Evolutionary conservation across 257 asterid species (phyloP), one percentile per base, ranked within the genome.

Genomic region (Solanum pinnatisectum): DNA sequence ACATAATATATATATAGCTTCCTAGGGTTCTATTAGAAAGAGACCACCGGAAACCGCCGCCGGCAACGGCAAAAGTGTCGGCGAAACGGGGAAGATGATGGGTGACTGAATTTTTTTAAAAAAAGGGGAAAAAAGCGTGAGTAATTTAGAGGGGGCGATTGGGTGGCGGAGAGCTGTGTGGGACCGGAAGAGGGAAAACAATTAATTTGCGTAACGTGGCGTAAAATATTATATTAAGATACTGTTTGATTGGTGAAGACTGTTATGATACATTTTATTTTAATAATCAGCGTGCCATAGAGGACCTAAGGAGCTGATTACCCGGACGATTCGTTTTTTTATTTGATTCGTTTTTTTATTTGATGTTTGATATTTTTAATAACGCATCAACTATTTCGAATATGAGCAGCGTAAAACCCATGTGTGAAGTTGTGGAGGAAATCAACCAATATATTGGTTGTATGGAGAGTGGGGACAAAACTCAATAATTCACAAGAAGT

Each of bases 201-300:
- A 82, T 49, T 33, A 82, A 82, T 82, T 46, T 49, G 44, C 40
- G 85, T 82, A 82, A 82, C 85, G 85, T 82, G 85, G 70, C 70
- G 86, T 82, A 30, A 5, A 46, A 49, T 49, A 30, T 70, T 32
- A 32, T 68, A 68, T 5, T 14, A 67, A 59, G 4, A 20, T 8
- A 56, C 65, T 56, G 10, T 35, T 76, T 22, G n/a, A 40, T n/a
- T 40, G 63, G 9, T 14, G 83, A 39, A 76, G 5, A 76, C 10
- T 23, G 22, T 22, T 37, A 5, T 22, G 16, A n/a, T 7, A 27
- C 2, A 33, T 32, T 7, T 18, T 79, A 25, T 27, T 79, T 44
- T 15, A 44, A 79, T 27, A 42, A 44, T 46, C 7, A 4, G 32
- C 7, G 6, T 30, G 44, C 20, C 42, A 49, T 1, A 81, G 33